phyloP scores from a whole-genome alignment of 495 filamentous ascomycete genomes.

The Staphylotrichum tortipilum region DNA sequence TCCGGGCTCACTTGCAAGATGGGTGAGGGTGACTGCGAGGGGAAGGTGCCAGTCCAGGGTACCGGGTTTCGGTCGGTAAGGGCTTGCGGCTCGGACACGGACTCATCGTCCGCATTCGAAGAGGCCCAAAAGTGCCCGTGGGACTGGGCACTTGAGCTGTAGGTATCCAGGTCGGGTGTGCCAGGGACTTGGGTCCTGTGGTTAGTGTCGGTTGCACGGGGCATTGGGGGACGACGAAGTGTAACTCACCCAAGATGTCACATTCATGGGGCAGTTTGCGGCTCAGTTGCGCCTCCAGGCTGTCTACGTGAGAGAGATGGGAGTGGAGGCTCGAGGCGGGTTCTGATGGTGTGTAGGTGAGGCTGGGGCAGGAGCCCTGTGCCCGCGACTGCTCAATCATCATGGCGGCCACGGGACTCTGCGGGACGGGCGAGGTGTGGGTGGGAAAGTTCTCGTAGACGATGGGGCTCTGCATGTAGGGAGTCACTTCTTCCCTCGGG shows the following conservation, averaged over 20 bases:
- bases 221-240: background rate
- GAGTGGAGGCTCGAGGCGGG: conserved; percentile 40
- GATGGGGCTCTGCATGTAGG: conserved; percentile 43
- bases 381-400: conserved; percentile 43
- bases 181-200: conserved; percentile 20
- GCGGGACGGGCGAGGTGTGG: conserved; percentile 39
- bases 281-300: conserved; percentile 36
- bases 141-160: conserved; percentile 38
- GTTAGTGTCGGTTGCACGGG: conserved; percentile 4
- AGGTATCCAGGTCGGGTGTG: conserved; percentile 39
- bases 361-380: conserved; percentile 44
- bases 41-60: conserved; percentile 19
- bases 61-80: conserved; percentile 17
- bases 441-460: conserved; percentile 43
- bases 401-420: conserved; percentile 44
- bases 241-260: conserved; percentile 37
- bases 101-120: conserved; percentile 35
- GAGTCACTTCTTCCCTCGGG: conserved; percentile 40
- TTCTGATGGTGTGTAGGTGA: conserved; percentile 41
- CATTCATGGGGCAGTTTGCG: conserved; percentile 39
- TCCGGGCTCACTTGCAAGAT: conserved; percentile 39
- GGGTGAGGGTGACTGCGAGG: conserved; percentile 20
- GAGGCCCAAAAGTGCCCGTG: conserved; percentile 35
- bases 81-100: conserved; percentile 28
- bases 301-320: conserved; percentile 33